Conservation (phyloP, 129 eudicot genomes). For the Helianthus tuberosus region DNA sequence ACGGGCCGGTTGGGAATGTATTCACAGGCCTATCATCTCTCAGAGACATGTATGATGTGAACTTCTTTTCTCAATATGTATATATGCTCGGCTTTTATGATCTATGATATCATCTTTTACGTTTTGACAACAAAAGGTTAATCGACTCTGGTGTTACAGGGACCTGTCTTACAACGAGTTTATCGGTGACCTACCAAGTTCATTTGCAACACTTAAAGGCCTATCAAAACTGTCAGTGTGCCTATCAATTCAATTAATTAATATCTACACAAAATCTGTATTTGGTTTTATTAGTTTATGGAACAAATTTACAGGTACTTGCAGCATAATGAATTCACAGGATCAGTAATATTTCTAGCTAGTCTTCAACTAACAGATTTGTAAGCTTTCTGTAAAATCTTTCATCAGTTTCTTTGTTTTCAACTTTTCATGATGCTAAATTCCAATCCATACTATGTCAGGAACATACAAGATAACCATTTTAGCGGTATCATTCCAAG, state of each 20-base stretch:
- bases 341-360: conserved; percentile 77
- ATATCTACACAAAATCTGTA: neutral
- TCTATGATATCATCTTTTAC: neutral
- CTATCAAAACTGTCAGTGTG: conserved; percentile 72
- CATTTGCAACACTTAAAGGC: conserved; percentile 59
- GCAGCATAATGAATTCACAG: conserved; percentile 80
- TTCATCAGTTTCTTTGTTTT: neutral
- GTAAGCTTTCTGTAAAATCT: conserved; percentile 45
- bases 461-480: conserved; percentile 94
- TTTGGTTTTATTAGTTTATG: conserved; percentile 4
- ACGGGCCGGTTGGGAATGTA: conserved; percentile 78
- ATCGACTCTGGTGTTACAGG: conserved; percentile 48
- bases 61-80: conserved; percentile 23
- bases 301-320: conserved; percentile 58
- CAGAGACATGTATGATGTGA: conserved; percentile 62
- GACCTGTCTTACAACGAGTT: conserved; percentile 84
- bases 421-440: conserved; percentile 13
- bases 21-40: conserved; percentile 63
- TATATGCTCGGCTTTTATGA: conserved; percentile 5
- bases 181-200: conserved; percentile 81
- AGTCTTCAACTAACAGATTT: conserved; percentile 72
- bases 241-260: conserved; percentile 22
- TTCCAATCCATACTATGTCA: conserved; percentile 33
- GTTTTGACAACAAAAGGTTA: neutral
- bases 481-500: conserved; percentile 92